phyloP scores from a whole-genome alignment of 2,329 filamentous ascomycete species.

The Macroventuria anomochaeta region DNA sequence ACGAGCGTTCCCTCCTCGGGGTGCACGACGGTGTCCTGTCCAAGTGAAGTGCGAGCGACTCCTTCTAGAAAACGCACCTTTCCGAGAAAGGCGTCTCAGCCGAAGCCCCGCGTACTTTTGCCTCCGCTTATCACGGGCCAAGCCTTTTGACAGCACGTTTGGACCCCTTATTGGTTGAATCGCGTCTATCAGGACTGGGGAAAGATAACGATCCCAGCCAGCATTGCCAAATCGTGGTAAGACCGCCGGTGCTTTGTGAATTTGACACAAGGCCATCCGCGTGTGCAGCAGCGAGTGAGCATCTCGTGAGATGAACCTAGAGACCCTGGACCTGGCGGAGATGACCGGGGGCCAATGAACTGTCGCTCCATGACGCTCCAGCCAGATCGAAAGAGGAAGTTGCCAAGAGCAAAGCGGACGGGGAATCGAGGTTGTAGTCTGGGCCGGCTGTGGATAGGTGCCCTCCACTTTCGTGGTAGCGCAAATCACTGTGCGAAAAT shows the following conservation, averaged over 20 bases:
- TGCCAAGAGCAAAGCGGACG: constrained; percentile 38
- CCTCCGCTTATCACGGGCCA: constrained; percentile 46
- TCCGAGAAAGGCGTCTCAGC: constrained; percentile 41
- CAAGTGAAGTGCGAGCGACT: constrained; percentile 27
- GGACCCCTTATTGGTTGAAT: constrained; percentile 25
- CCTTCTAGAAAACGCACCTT: constrained; percentile 40
- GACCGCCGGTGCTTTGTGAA: constrained; percentile 22
- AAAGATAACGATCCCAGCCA: constrained; percentile 42
- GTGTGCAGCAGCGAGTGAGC: constrained; percentile 31
- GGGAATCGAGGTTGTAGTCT: constrained; percentile 32
- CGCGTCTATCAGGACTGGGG: constrained; percentile 32
- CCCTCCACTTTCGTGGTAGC: constrained; percentile 38
- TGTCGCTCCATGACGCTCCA: constrained; percentile 15
- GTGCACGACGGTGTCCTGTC: constrained; percentile 28
- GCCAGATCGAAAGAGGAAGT: constrained; percentile 45
- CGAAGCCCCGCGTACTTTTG: constrained; percentile 44
- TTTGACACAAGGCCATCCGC: constrained; percentile 26
- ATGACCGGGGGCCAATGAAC: constrained; percentile 42
- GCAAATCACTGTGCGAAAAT: constrained; percentile 39
- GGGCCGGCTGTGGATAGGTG: constrained; percentile 36
- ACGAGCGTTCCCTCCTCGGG: constrained; percentile 4
- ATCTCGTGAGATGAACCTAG: constrained; percentile 19
- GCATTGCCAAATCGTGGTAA: constrained; percentile 31
- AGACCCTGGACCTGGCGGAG: constrained; percentile 34
- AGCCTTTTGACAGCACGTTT: constrained; percentile 22